Evolutionary conservation across 2,329 filamentous ascomycete genomes (phyloP), one percentile per base, ranked within the genome.

Genomic region (Epichloe sibirici): DNA sequence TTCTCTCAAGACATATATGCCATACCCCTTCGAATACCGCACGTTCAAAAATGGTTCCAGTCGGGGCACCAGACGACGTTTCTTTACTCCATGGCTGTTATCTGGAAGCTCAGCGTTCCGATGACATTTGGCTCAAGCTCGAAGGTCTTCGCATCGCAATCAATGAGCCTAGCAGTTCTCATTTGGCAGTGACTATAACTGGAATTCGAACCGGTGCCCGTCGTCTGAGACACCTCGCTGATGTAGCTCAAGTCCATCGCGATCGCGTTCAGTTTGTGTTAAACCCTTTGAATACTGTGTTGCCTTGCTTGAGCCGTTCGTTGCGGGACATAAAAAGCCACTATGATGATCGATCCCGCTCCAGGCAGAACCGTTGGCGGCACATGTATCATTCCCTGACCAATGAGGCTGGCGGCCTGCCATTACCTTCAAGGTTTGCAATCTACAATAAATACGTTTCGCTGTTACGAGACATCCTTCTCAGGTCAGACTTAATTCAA

Each of bases 321-420:
- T 62, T 83, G 15, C 63, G 69, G 43, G 78, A 82, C 55, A 82
- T 83, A 57, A 72, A 65, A 42, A 56, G 54, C 8, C 73, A 73
- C 62, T 75, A 79, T 58, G 72, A 79, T 37, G 74, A 82, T 59
- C 72, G 68, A 38, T 69, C 68, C 4, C 57, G 74, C 43, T 67
- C 69, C 17, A 73, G 71, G 51, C 70, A 75, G 55, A 66, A 71
- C 38, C 72, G 78, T 51, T 83, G 81, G 80, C 71, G 73, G 43
- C 72, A 71, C 57, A 82, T 83, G 77, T 79, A 76, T 59, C 71
- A 81, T 61, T 65, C 68, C 5, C 72, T 83, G 71, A 72, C 70
- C 7, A 69, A 74, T 25, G 76, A 82, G 59, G 73, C 72, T 3
- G 72, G 69, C 2, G 76, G 74, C 0, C 70, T 78, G 35, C 67